Conservation (phyloP, 129 eudicot genomes). For the Oenanthe sinensis region DNA sequence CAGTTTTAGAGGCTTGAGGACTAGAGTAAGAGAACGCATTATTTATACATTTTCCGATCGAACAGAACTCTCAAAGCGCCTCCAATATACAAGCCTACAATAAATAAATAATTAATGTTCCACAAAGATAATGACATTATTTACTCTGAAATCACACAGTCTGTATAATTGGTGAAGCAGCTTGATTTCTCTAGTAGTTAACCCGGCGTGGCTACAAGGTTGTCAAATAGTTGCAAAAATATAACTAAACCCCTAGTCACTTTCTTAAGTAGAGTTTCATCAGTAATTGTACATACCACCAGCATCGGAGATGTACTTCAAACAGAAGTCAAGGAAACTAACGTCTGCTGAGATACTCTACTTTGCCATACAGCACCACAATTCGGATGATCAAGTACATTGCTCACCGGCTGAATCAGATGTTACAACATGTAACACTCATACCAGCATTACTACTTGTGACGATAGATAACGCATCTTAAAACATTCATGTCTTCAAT, state of each 20-base stretch:
- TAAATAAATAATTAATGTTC: background rate
- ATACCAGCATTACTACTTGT: background rate
- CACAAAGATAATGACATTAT: background rate
- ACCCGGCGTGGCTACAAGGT: background rate
- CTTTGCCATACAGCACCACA: background rate
- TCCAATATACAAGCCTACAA: background rate
- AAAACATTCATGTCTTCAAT: background rate
- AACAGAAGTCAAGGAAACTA: background rate
- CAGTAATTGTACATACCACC: background rate
- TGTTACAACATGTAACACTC: background rate
- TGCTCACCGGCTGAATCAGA: background rate
- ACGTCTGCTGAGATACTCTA: background rate
- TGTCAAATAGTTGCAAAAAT: background rate
- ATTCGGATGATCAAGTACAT: background rate
- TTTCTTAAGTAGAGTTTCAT: background rate
- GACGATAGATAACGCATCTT: background rate
- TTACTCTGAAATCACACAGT: background rate
- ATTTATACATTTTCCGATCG: background rate
- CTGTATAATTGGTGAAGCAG: background rate
- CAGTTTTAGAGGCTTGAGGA: background rate
- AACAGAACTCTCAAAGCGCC: background rate
- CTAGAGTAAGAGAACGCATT: background rate
- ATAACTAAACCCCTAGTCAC: background rate
- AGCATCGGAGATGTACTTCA: background rate
- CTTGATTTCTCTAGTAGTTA: background rate